Conservation (phyloP, 345 rosid species). For the Syzygium grande region DNA sequence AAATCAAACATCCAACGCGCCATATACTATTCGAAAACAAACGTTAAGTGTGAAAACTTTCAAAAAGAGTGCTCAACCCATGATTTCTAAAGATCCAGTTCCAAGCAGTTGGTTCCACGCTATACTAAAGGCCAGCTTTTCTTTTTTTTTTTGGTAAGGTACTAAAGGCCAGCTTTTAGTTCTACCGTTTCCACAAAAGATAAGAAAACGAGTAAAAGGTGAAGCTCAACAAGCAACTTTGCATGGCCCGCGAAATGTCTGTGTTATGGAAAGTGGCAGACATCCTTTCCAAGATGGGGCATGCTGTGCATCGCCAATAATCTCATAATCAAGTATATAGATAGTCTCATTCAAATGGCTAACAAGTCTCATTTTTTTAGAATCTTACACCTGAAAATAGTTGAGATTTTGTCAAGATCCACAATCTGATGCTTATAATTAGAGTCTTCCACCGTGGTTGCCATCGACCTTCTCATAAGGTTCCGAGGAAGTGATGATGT, state of each 20-base stretch:
- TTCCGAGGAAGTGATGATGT: background rate
- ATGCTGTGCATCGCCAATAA: background rate
- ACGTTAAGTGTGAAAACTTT: background rate
- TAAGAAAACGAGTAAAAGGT: background rate
- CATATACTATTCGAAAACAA: background rate
- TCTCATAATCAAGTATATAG: background rate
- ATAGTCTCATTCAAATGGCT: background rate
- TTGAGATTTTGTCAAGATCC: background rate
- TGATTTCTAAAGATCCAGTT: background rate
- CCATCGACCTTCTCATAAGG: background rate
- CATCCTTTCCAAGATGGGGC: background rate
- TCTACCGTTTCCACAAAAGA: accelerated
- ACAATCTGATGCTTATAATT: background rate
- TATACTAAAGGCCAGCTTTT: background rate
- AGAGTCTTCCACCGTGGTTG: background rate
- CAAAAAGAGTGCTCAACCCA: background rate
- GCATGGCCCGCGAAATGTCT: background rate
- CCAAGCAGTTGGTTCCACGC: background rate
- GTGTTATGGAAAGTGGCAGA: background rate
- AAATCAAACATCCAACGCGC: background rate
- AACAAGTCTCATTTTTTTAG: background rate
- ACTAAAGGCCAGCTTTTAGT: background rate
- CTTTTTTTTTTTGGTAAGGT: too few species aligned
- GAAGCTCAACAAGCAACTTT: background rate
- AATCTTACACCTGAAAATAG: background rate